Percentiles rank a stretch among this genome's conserved stretches.
Evolutionary conservation across 2,329 filamentous ascomycete species (phyloP).

Genomic region (Orbilia brochopaga): DNA sequence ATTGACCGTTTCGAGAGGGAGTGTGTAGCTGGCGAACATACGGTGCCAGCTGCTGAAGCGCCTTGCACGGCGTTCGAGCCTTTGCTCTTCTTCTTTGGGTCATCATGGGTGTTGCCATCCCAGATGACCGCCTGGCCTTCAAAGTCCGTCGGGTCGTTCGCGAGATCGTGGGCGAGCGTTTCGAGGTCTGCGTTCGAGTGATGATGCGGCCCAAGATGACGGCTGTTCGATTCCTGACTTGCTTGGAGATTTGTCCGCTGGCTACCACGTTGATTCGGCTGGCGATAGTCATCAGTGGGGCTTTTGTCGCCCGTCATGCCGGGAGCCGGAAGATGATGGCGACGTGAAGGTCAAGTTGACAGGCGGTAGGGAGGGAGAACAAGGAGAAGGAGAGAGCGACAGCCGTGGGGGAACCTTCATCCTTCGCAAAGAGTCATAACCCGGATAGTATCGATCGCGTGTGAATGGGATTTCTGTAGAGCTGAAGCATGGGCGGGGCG

Average conservation of each 20-base stretch:
- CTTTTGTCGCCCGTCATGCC: conserved; percentile 34
- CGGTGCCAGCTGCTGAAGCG: conserved; percentile 39
- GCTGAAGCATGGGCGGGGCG: background rate
- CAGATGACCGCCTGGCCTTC: conserved; percentile 43
- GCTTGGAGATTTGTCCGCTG: conserved; percentile 2
- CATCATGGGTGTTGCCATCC: conserved; percentile 30
- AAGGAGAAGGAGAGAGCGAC: conserved; percentile 7
- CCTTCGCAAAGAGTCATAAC: conserved; percentile 31
- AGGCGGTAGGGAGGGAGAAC: conserved; percentile 7
- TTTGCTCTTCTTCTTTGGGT: conserved; percentile 45
- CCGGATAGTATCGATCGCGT: background rate
- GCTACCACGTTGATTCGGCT: background rate
- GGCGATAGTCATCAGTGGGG: conserved; percentile 22
- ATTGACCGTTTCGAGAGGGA: no score
- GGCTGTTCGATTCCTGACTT: background rate
- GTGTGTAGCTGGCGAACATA: background rate
- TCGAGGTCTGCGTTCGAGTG: conserved; percentile 24
- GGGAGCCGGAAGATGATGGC: conserved; percentile 2
- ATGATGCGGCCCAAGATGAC: conserved; percentile 30
- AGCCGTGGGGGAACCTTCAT: conserved; percentile 37
- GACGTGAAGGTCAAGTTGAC: conserved; percentile 4
- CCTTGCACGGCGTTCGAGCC: conserved; percentile 46
- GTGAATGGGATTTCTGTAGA: background rate
- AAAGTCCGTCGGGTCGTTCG: conserved; percentile 40
- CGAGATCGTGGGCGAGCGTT: conserved; percentile 29